Conservation (phyloP, 108 stramenopile genomes). For the Cyclostephanos tholiformis region DNA sequence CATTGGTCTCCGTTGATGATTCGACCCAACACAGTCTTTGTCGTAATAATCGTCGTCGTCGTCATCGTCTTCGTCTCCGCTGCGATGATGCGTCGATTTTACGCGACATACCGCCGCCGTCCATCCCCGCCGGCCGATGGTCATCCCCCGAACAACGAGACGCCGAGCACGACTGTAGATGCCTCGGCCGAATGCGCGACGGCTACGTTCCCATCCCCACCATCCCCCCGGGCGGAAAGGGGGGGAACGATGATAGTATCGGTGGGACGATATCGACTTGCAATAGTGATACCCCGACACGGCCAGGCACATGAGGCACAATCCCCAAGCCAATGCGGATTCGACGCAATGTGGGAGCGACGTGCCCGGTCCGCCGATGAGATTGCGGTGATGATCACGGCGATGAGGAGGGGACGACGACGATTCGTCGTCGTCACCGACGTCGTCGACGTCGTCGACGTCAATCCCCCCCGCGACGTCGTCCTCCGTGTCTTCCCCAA, state of each 20-base stretch:
- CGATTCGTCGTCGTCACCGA: slow-evolving; percentile 1
- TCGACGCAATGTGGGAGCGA: slow-evolving; percentile 35
- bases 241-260: too few species aligned
- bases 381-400: slow-evolving; percentile 11
- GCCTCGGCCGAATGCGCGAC: neutral
- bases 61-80: neutral
- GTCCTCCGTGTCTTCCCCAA: too few species aligned
- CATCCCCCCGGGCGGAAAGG: too few species aligned
- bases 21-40: slow-evolving; percentile 4
- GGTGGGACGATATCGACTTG: slow-evolving; percentile 11
- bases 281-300: slow-evolving; percentile 52
- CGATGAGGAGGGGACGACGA: neutral
- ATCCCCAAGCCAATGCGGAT: slow-evolving; percentile 43
- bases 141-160: neutral
- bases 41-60: neutral
- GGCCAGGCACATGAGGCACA: slow-evolving; percentile 49
- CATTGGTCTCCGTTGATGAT: too few species aligned
- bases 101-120: neutral
- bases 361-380: slow-evolving; percentile 51
- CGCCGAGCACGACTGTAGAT: neutral
- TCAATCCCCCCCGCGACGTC: neutral
- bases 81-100: neutral
- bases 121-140: neutral
- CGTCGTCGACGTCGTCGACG: neutral
- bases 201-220: too few species aligned